Conservation (phyloP, 257 asterid genomes). For the Hygrophila difformis region DNA sequence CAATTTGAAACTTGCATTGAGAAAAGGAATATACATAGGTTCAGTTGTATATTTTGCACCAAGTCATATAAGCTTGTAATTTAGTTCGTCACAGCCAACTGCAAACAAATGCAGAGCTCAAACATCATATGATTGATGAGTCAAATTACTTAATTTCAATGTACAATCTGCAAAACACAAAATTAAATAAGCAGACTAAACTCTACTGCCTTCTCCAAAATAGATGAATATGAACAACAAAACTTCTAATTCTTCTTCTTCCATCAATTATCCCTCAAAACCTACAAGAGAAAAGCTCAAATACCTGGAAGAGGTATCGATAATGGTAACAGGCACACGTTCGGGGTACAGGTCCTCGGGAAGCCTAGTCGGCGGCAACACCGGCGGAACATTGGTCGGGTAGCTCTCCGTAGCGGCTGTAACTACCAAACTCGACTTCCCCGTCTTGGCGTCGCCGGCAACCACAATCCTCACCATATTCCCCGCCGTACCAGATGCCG, state of each 20-base stretch:
- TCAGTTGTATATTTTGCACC: background rate
- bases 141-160: too few species aligned
- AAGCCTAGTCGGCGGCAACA: conserved; percentile 83
- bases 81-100: background rate
- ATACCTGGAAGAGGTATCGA: conserved; percentile 93
- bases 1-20: too few species aligned
- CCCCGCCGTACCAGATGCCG: conserved; percentile 39
- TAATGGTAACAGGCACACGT: conserved; percentile 79
- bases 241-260: too few species aligned
- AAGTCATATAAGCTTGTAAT: too few species aligned
- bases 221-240: too few species aligned
- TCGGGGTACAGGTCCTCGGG: conserved; percentile 89
- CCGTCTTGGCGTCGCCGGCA: conserved; percentile 92
- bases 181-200: too few species aligned
- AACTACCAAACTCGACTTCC: conserved; percentile 80
- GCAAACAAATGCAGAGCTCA: conserved; percentile 1
- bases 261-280: too few species aligned
- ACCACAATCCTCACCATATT: conserved; percentile 66
- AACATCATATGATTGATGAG: too few species aligned
- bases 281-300: background rate
- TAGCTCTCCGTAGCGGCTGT: conserved; percentile 78
- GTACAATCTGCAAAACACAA: too few species aligned
- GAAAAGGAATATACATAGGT: background rate
- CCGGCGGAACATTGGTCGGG: conserved; percentile 61
- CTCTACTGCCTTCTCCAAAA: too few species aligned